A percentile compares a stretch with the other conserved stretches of the same genome.
These are phyloP conservation scores for Tirmania nivea DNA, from an alignment of 495 filamentous ascomycete species.

Conservation along the genomic window DNA sequence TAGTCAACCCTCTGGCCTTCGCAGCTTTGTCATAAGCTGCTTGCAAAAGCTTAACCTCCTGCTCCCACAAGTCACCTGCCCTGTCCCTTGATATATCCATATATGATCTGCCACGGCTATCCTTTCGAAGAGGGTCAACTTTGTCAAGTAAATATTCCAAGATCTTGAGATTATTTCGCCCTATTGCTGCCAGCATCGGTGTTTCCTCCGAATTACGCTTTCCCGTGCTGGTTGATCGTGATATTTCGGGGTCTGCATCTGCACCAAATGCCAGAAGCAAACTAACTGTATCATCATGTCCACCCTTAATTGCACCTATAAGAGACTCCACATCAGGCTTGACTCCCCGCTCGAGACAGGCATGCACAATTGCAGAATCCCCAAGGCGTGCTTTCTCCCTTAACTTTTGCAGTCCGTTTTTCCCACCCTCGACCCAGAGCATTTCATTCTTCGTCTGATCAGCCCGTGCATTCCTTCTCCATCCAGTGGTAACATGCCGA, in stretches of 20 bases:
- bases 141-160: conserved; percentile 49
- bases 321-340: conserved; percentile 53
- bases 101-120: conserved; percentile 58
- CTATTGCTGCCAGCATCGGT: conserved; percentile 85
- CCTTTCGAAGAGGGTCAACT: conserved; percentile 18
- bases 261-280: conserved; percentile 66
- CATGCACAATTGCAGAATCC: conserved; percentile 32
- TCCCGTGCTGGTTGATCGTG: conserved; percentile 20
- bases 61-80: conserved; percentile 68
- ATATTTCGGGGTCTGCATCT: conserved; percentile 47
- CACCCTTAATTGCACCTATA: conserved; percentile 77
- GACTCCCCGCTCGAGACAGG: conserved; percentile 13
- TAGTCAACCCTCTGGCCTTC: conserved; percentile 2
- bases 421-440: conserved; percentile 34
- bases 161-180: conserved; percentile 65
- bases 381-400: conserved; percentile 61
- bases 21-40: conserved; percentile 43
- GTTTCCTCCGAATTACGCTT: conserved; percentile 41
- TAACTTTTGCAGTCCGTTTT: conserved; percentile 41
- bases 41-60: conserved; percentile 66
- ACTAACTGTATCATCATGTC: conserved; percentile 68
- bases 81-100: conserved; percentile 63
- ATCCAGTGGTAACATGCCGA: conserved; percentile 16
- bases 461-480: conserved; percentile 35
- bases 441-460: conserved; percentile 40